Evolutionary conservation across 345 rosid genomes (phyloP).

Genomic region (Hirschfeldia incana): DNA sequence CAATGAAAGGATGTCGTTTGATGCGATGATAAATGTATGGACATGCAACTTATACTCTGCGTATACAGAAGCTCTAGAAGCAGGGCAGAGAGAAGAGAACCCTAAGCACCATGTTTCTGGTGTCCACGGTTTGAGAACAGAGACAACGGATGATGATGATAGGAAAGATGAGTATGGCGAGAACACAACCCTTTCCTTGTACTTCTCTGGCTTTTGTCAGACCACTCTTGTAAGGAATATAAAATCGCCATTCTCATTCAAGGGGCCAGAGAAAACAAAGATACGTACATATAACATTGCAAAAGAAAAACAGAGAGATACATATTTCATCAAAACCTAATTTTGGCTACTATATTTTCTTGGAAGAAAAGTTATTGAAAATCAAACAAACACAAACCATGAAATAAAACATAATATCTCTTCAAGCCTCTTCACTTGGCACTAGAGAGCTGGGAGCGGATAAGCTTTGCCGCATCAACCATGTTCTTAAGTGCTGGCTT

Average conservation of each 20-base stretch:
- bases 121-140: slow-evolving; percentile 79
- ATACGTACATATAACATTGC: slow-evolving; percentile 26
- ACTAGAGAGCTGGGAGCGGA: slow-evolving; percentile 83
- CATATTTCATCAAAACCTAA: slow-evolving; percentile 34
- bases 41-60: slow-evolving; percentile 20
- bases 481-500: slow-evolving; percentile 86
- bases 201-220: slow-evolving; percentile 55
- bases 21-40: slow-evolving; percentile 24
- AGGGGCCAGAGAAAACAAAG: slow-evolving; percentile 21
- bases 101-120: slow-evolving; percentile 70
- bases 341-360: slow-evolving; percentile 17
- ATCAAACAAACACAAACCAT: slow-evolving; percentile 27
- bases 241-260: slow-evolving; percentile 16
- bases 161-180: slow-evolving; percentile 77
- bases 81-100: slow-evolving; percentile 11
- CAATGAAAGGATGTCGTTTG: neutral
- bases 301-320: slow-evolving; percentile 4
- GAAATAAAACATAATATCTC: slow-evolving; percentile 19
- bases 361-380: slow-evolving; percentile 33
- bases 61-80: slow-evolving; percentile 27
- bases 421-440: slow-evolving; percentile 60
- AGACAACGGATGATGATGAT: slow-evolving; percentile 55
- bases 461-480: slow-evolving; percentile 91
- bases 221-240: neutral
- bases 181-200: slow-evolving; percentile 92